Base-by-base conservation (phyloP, 495 filamentous ascomycete species). In the Aspergillus panamensis region DNA sequence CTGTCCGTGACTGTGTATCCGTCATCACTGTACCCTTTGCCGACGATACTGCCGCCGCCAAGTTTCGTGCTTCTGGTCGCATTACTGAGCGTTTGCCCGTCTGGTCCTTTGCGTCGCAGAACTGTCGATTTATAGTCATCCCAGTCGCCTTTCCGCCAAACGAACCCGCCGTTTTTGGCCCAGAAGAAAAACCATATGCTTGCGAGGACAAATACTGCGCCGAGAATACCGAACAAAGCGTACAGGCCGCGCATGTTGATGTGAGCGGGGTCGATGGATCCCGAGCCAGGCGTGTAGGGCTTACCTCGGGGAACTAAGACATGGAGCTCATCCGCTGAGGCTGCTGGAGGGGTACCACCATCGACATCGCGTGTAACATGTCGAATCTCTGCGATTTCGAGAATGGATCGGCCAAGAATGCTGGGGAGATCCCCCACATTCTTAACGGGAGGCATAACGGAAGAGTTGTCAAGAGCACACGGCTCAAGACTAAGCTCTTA, bases 121-220 rank as follows among this genome's bases (percentile, higher is more conserved):
- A 98, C 95, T 0, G 95, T 97, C 4, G 88, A 88, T 69, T 97
- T 97, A 83, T 98, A 98, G 62, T 98, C 94, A 1, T 96, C 92
- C 94, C 94, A 98, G 72, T 98, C 94, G 48, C 83, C 78, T 55
- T 91, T 75, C 16, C 80, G 81, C 80, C 89, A 98, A 56, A 86
- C 73, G 75, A 97, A 97, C 3, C 94, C 95, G 63, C 93, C 95
- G 67, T 97, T 94, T 73, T 88, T 91, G 53, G 92, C 91, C 88
- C 88, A 95, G 82, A 97, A 96, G 81, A 97, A 98, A 77, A 97
- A 96, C 94, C 94, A 98, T 60, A 97, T 89, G 19, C 74, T 79
- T 0, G 80, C 83, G 19, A 92, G 58, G 31, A 92, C 91, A 69
- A 97, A 87, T 17, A 75, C 84, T 3, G 83, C 86, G 31, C 90